Base-by-base conservation (phyloP, 495 filamentous ascomycete species). In the Neurospora cerealis region DNA sequence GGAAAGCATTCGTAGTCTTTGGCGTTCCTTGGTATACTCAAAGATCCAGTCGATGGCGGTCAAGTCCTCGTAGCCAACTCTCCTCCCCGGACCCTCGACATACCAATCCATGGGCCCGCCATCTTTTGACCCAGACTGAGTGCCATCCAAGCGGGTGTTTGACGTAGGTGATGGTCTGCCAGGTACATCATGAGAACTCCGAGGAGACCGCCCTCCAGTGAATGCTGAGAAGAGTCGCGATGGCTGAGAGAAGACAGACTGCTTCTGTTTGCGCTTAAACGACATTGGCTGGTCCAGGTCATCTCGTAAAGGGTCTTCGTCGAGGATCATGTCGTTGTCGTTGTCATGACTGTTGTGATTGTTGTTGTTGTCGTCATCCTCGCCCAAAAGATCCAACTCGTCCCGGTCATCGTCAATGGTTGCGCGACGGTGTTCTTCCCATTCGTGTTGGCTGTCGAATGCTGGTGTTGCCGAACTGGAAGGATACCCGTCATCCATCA, bases 41-140 rank as follows among this genome's bases (percentile, higher is more conserved):
- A 97, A 98, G 77, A 98, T 98, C 96, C 96, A 99, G 84, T 99
- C 96, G 81, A 99, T 99, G 17, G 96, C 96, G 17, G 96, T 98
- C 78, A 98, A 87, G 83, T 99, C 93, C 77, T 97, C 96, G 82
- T 99, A 99, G 70, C 92, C 94, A 36, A 98, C 94, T 77, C 96
- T 89, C 70, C 95, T 88, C 2, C 96, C 96, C 5, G 93, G 94
- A 6, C 93, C 94, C 82, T 98, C 95, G 48, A 92, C 88, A 81
- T 96, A 93, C 96, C 95, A 98, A 80, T 97, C 93, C 32, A 92
- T 78, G 24, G 89, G 86, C 19, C 81, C 84, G 34, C 87, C 90
- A 78, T 94, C 92, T 80, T 95, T 94, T 34, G 75, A 8, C 15
- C 54, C 54, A 15, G 54, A 66, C 54, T 36, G 28, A 19, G 13